Conservation (phyloP, 2,329 filamentous ascomycete species). For the Fusarium sp. region DNA sequence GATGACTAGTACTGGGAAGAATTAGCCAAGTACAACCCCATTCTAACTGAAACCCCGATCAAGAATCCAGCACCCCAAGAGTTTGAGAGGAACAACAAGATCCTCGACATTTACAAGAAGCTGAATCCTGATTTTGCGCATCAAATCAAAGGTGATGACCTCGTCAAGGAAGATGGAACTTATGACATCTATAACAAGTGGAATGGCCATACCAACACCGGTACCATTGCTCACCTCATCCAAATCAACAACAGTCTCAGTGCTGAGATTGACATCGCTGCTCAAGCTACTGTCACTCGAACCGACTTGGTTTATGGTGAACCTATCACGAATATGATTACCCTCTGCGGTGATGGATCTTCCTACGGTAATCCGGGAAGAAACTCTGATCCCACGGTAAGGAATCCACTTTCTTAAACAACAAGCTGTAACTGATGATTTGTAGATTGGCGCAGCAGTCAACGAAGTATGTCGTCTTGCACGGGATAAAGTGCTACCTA, state of each 20-base stretch:
- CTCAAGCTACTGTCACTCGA: neutral
- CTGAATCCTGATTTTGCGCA: neutral
- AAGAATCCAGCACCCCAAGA: neutral
- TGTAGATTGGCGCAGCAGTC: neutral
- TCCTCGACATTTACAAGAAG: neutral
- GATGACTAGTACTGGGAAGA: neutral
- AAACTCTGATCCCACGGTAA: neutral
- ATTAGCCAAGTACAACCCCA: neutral
- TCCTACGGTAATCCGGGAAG: neutral
- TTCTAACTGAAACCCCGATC: neutral
- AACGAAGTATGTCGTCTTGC: neutral
- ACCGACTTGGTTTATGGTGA: neutral
- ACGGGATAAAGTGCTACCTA: neutral
- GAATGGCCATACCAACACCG: neutral
- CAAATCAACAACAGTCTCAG: neutral
- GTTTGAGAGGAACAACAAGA: neutral
- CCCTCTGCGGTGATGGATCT: neutral
- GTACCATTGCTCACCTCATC: neutral
- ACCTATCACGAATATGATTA: neutral
- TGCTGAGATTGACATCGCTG: conserved; percentile 3
- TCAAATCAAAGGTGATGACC: neutral
- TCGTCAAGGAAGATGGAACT: neutral
- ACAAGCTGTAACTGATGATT: too few relatives aligned
- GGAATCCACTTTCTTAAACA: neutral
- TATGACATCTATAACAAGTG: conserved; percentile 1